phyloP scores from a whole-genome alignment of 176 grass and related monocot genomes.

The Luzula sylvatica region DNA sequence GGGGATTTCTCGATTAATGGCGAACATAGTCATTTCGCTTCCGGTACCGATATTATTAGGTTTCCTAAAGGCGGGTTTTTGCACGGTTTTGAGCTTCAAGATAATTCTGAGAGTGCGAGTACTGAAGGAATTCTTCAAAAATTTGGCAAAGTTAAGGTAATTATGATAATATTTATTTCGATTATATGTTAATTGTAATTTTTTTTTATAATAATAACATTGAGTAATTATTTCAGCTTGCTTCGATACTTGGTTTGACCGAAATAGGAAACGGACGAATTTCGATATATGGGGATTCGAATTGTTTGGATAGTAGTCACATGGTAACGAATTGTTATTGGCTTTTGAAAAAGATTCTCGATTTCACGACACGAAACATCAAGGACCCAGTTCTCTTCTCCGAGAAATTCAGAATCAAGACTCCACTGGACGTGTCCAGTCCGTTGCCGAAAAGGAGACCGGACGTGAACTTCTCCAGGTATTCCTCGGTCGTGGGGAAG shows the following conservation, averaged over 20 bases:
- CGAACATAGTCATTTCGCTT: slow-evolving; percentile 93
- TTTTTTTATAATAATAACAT: too few relatives aligned
- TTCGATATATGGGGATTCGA: slow-evolving; percentile 90
- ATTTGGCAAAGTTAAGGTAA: slow-evolving; percentile 13
- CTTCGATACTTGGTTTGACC: slow-evolving; percentile 61
- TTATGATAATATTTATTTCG: too few relatives aligned
- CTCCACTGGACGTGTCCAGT: slow-evolving; percentile 39
- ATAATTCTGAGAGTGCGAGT: slow-evolving; percentile 41
- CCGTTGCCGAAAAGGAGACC: slow-evolving; percentile 45
- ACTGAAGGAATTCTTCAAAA: slow-evolving; percentile 31
- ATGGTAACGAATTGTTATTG: slow-evolving; percentile 99
- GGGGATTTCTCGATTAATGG: slow-evolving; percentile 94
- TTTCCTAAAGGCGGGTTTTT: slow-evolving; percentile 75
- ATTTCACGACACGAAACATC: slow-evolving; percentile 68
- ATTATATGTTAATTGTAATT: too few relatives aligned
- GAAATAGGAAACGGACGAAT: slow-evolving; percentile 62
- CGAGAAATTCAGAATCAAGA: slow-evolving; percentile 45
- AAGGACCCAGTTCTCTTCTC: slow-evolving; percentile 86
- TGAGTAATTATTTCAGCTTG: slow-evolving; percentile 32
- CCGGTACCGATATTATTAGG: slow-evolving; percentile 89
- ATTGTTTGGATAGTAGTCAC: slow-evolving; percentile 97
- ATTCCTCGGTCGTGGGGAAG: slow-evolving; percentile 64
- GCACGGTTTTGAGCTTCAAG: slow-evolving; percentile 88
- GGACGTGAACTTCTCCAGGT: slow-evolving; percentile 81
- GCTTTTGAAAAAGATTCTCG: slow-evolving; percentile 81